Percentiles rank a stretch among this genome's conserved stretches.
phyloP scores from a whole-genome alignment of 441 rosid genomes.

The Euphorbia schlechtendalii region DNA sequence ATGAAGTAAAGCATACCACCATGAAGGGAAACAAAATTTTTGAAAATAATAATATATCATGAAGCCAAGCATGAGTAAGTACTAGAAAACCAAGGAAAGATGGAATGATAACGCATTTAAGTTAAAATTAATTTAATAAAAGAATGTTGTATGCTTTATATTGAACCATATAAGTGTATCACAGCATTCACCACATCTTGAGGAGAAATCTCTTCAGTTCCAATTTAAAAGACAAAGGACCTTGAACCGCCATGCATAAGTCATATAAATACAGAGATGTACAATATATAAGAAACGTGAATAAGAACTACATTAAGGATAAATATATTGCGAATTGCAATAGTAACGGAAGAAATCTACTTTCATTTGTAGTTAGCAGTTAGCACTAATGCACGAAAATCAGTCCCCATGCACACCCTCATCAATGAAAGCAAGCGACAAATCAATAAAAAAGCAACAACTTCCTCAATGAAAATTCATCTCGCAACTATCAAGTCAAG shows the following conservation, averaged over 20 bases:
- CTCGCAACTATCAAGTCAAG: no score
- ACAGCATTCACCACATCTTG: conserved; percentile 81
- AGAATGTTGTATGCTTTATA: conserved; percentile 18
- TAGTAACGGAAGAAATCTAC: neutral
- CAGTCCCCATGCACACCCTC: neutral
- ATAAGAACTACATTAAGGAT: no score
- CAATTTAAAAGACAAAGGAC: conserved; percentile 80
- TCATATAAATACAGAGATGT: conserved; percentile 5
- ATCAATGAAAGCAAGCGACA: no score
- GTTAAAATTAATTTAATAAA: conserved; percentile 2
- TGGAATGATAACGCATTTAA: neutral
- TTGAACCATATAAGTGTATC: conserved; percentile 25
- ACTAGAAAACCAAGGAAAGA: neutral
- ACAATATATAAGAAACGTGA: neutral
- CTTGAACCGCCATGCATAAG: conserved; percentile 60
- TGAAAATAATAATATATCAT: conserved; percentile 8
- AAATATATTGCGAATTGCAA: neutral
- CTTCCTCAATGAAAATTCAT: no score
- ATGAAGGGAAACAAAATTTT: conserved; percentile 16
- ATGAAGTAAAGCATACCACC: conserved; percentile 7
- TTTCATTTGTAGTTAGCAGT: no score
- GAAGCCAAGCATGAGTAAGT: conserved; percentile 4
- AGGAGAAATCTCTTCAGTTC: conserved; percentile 97
- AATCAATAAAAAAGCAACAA: no score
- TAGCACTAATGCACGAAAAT: neutral